Evolutionary conservation across 108 stramenopile genomes (phyloP).

Genomic region (Cyclostephanos invisitatus): DNA sequence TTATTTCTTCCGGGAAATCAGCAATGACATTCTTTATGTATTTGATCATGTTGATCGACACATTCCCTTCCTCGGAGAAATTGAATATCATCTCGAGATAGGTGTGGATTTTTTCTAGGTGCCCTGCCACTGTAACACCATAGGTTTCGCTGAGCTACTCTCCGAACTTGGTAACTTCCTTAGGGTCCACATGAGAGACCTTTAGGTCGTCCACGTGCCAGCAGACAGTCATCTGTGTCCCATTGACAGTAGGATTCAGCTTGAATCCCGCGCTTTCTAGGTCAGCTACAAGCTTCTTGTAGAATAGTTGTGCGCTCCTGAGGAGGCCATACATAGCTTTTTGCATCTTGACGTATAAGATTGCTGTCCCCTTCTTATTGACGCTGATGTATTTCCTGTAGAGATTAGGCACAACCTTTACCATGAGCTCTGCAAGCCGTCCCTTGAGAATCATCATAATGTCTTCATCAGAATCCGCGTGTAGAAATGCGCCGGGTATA

Average conservation of each 20-base stretch:
- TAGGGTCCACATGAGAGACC: conserved; percentile 32
- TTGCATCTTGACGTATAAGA: too few relatives aligned
- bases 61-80: conserved; percentile 1
- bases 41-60: conserved; percentile 7
- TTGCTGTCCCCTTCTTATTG: too few relatives aligned
- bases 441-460: too few relatives aligned
- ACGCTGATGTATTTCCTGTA: too few relatives aligned
- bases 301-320: too few relatives aligned
- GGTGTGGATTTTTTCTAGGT: conserved; percentile 27
- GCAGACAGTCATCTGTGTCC: background rate
- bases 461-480: too few relatives aligned
- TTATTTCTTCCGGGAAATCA: conserved; percentile 6
- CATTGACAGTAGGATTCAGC: background rate
- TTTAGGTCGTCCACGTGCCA: conserved; percentile 68
- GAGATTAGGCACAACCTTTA: too few relatives aligned
- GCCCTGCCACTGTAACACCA: background rate
- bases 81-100: conserved; percentile 53
- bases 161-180: background rate
- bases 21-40: background rate
- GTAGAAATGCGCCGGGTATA: too few relatives aligned
- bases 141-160: background rate
- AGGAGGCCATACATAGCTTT: too few relatives aligned
- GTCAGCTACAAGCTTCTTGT: too few relatives aligned
- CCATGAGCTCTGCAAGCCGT: too few relatives aligned
- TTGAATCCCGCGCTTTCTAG: background rate